Base-by-base conservation (phyloP, 2,329 filamentous ascomycete species). In the Exutisphaerella laricina region DNA sequence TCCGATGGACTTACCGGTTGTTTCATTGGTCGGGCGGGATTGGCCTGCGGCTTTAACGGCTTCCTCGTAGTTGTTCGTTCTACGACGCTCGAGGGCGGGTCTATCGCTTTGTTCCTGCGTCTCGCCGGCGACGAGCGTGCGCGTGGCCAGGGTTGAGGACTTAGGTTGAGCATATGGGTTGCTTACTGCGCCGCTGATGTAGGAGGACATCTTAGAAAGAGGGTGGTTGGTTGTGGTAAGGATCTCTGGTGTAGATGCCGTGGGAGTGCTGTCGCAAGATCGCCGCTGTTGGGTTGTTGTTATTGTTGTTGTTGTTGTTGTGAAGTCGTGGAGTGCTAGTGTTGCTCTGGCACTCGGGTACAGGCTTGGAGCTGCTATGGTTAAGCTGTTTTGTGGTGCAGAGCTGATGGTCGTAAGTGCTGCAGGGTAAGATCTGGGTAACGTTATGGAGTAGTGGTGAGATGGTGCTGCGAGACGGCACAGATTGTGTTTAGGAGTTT, bases 31-130 rank as follows among this genome's bases (percentile, higher is more conserved):
- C 1, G 30, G 23, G 7, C n/a, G 39, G 17, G 13, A 22, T 25
- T 43, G 41, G 16, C 31, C 39, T 3, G 54, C 51, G 6, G 45
- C 46, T 9, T 49, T 41, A 8, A 57, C 44, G 1, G 58, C 55
- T 43, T 57, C 44, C 35, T 59, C 51, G 50, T 60, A 63, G 43
- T 61, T 53, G 48, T 56, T 51, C 7, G 55, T 59, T 14, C 52
- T 26, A 12, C 23, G 23, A 40, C 30, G 42, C 36, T 16, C 48
- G 51, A 39, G 51, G 43, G 26, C 22, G 30, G 16, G 8, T 12
- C 23, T 39, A 28, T 12, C n/a, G 18, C 10, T 8, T 5, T 7
- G 7, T 17, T 37, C 23, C 20, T 53, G 43, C n/a, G 45, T 52
- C 9, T 41, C 30, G 39, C 46, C 40, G 22, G 54, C 39, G 10